Percentiles rank a stretch among this genome's conserved stretches.
phyloP scores from a whole-genome alignment of 495 filamentous ascomycete genomes.

The Cercophora newfieldiana region DNA sequence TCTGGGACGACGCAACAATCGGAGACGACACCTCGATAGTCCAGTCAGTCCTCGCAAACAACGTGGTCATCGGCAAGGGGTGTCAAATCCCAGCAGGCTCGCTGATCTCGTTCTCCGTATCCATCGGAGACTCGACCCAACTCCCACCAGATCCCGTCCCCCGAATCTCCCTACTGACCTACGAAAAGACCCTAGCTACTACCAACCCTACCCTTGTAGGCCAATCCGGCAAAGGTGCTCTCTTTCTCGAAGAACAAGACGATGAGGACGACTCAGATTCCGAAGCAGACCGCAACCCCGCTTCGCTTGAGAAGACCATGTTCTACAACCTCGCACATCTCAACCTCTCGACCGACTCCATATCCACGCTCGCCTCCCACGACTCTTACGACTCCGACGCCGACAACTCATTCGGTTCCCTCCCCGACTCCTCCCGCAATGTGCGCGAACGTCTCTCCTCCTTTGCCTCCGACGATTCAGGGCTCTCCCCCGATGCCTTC shows the following conservation, averaged over 20 bases:
- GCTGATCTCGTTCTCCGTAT: constrained; percentile 77
- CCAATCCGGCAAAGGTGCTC: constrained; percentile 52
- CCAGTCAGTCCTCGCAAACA: constrained; percentile 74
- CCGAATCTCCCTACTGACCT: constrained; percentile 39
- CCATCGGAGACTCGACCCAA: constrained; percentile 57
- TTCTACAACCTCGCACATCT: constrained; percentile 70
- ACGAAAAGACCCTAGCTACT: constrained; percentile 41
- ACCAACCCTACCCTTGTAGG: constrained; percentile 60
- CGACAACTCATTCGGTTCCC: constrained; percentile 26
- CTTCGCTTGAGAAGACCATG: constrained; percentile 43
- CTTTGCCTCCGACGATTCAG: constrained; percentile 53
- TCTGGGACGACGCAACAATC: constrained; percentile 84
- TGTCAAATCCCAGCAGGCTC: constrained; percentile 69
- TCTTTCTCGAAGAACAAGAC: constrained; percentile 45
- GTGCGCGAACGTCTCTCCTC: constrained; percentile 49
- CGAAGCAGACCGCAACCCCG: constrained; percentile 49
- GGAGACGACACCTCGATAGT: constrained; percentile 69
- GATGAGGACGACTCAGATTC: constrained; percentile 54
- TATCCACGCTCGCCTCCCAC: constrained; percentile 59
- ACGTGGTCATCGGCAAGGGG: constrained; percentile 66
- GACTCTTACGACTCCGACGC: constrained; percentile 45
- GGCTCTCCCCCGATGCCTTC: constrained; percentile 61
- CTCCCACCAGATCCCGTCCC: constrained; percentile 31
- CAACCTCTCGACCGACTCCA: constrained; percentile 72
- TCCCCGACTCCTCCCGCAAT: constrained; percentile 23